Conservation (phyloP, 1,139 yeast genomes). For the Blastobotrys raffinosifermentans region DNA sequence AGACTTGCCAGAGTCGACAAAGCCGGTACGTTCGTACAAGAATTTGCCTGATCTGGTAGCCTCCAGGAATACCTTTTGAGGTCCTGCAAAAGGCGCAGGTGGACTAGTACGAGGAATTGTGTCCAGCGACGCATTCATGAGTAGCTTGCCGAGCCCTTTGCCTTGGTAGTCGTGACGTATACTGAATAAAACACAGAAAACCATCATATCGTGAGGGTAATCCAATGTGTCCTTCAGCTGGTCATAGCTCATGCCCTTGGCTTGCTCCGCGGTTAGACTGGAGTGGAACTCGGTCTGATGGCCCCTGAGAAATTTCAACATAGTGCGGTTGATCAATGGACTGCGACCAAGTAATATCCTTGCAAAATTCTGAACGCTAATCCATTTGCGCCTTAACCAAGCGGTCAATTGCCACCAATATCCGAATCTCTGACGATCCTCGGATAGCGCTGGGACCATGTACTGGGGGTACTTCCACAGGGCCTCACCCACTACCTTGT, state of each 20-base stretch:
- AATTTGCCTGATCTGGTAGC: slow-evolving; percentile 6
- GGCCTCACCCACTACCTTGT: slow-evolving; percentile 6
- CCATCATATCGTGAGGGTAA: slow-evolving; percentile 8
- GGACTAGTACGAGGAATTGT: slow-evolving; percentile 7
- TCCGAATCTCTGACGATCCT: slow-evolving; percentile 8
- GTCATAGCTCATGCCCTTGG: slow-evolving; percentile 1
- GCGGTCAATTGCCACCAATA: slow-evolving; percentile 2
- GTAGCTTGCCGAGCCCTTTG: slow-evolving; percentile 34
- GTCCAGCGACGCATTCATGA: slow-evolving; percentile 28
- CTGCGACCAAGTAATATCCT: neutral
- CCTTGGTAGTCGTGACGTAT: slow-evolving; percentile 34
- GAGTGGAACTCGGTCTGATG: neutral
- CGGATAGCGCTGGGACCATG: slow-evolving; percentile 9
- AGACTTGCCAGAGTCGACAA: neutral
- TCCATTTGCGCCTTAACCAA: neutral
- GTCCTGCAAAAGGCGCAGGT: slow-evolving; percentile 6
- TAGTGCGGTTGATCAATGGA: neutral
- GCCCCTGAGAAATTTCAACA: neutral
- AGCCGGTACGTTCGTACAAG: slow-evolving; percentile 8
- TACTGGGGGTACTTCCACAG: slow-evolving; percentile 11
- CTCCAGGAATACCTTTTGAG: slow-evolving; percentile 10
- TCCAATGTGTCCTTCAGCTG: slow-evolving; percentile 1
- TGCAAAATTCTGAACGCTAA: neutral
- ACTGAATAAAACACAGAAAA: slow-evolving; percentile 5
- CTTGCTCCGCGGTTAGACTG: neutral